Conservation (phyloP, 1,284 basidiomycete species). For the Puccinia hordei region DNA sequence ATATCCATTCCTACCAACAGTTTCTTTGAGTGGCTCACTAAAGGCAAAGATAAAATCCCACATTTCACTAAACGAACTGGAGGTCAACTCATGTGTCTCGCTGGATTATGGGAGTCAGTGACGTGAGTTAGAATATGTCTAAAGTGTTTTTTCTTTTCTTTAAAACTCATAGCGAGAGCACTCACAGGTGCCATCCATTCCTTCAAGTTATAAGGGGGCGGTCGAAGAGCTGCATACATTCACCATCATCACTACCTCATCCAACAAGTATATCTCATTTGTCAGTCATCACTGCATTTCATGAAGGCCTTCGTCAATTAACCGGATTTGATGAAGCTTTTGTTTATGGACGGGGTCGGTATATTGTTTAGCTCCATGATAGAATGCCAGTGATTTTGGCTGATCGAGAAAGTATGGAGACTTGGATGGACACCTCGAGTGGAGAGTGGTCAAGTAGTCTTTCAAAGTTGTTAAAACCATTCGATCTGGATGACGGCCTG, state of each 20-base stretch:
- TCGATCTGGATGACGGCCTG: slow-evolving; percentile 62
- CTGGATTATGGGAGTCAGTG: slow-evolving; percentile 80
- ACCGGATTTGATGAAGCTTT: background rate
- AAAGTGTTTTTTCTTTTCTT: background rate
- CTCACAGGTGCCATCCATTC: slow-evolving; percentile 56
- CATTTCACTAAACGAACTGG: slow-evolving; percentile 75
- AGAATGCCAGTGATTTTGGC: slow-evolving; percentile 86
- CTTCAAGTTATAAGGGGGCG: slow-evolving; percentile 62
- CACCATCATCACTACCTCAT: slow-evolving; percentile 78
- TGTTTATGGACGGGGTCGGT: slow-evolving; percentile 66
- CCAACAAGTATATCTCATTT: slow-evolving; percentile 60
- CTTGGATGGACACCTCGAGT: slow-evolving; percentile 77
- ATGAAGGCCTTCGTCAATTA: background rate
- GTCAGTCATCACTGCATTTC: slow-evolving; percentile 51
- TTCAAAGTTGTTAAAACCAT: slow-evolving; percentile 70
- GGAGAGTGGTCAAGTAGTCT: slow-evolving; percentile 68
- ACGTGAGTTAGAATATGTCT: slow-evolving; percentile 56
- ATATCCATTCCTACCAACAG: slow-evolving; percentile 63
- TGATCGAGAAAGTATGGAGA: slow-evolving; percentile 66
- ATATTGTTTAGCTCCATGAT: slow-evolving; percentile 68
- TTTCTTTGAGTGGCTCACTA: slow-evolving; percentile 89
- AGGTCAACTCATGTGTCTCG: slow-evolving; percentile 73
- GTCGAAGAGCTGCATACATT: slow-evolving; percentile 74
- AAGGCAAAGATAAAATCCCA: slow-evolving; percentile 74
- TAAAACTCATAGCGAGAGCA: background rate